Conservation (phyloP, 306 rosid genomes). For the Fragaria ananassa region DNA sequence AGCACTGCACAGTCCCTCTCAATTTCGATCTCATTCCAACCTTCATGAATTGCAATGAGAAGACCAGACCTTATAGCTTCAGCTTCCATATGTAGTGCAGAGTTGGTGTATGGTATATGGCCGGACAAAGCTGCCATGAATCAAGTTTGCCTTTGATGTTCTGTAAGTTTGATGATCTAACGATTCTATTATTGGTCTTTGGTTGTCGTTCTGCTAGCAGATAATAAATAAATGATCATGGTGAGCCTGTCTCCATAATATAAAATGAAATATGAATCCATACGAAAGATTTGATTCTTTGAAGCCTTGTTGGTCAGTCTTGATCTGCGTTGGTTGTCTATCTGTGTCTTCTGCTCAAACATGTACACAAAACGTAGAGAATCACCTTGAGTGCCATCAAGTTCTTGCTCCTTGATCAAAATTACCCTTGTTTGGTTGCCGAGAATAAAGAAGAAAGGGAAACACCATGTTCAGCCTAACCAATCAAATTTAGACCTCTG, state of each 20-base stretch:
- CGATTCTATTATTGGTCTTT: not conserved
- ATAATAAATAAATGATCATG: not conserved
- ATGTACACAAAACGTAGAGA: slow-evolving; percentile 16
- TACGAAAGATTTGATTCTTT: slow-evolving; percentile 53
- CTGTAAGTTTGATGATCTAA: not conserved
- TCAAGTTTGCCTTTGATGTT: not conserved
- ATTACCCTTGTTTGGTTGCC: slow-evolving; percentile 1
- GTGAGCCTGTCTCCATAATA: not conserved
- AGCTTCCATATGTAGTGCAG: too few species aligned
- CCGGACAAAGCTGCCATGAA: too few species aligned
- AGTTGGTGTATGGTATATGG: too few species aligned
- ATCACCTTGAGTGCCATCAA: not conserved
- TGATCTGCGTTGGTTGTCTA: slow-evolving; percentile 35
- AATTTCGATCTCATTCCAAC: too few species aligned
- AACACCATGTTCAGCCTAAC: not conserved
- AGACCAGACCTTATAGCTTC: too few species aligned
- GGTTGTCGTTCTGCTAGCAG: slow-evolving; percentile 23
- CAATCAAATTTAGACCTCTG: not conserved
- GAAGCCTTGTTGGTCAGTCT: slow-evolving; percentile 30
- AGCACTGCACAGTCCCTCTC: too few species aligned
- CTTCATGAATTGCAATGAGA: too few species aligned
- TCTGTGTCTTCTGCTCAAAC: slow-evolving; percentile 11
- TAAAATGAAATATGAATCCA: slow-evolving; percentile 20
- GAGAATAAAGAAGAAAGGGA: not conserved
- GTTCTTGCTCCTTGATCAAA: not conserved